Evolutionary conservation across 441 rosid species (phyloP), one percentile per base, ranked within the genome.

Genomic region (Pelargonium cotyledonis): DNA sequence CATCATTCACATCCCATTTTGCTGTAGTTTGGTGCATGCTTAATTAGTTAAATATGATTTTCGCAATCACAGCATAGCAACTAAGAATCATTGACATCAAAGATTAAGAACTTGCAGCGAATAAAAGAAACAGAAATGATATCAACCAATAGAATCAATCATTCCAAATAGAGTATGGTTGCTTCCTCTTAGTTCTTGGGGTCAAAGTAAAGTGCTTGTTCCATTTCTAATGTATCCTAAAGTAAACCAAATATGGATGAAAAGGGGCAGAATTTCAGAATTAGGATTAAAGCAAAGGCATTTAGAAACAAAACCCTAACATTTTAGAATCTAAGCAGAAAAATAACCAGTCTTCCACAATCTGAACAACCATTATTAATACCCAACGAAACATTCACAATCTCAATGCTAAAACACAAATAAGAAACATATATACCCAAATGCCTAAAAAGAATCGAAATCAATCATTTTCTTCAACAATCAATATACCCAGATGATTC

Each of bases 281-380:
- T 40, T 40, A 40, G 43, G 43, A 40, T 6, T 9, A 40, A 40
- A 40, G 43, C 7, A 40, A 40, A 40, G 43, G 43, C 43, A 40
- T 49, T 11, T 49, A 49, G 55, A 14, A 49, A 11, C 16, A 49
- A 49, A 49, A 4, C 55, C 16, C 55, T 14, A 0, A 3, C 6
- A n/a, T 49, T 49, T 49, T 14, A 49, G 55, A 49, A 49, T 49
- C 16, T 11, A 49, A 49, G 14, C 55, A 49, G 6, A 12, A 55
- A 16, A 18, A 55, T 55, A 55, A 55, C 61, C 60, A 53, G 19
- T 53, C 60, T 15, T 53, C 60, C 18, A 31, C 58, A n/a, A 51
- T 21, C 23, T 29, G 31, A 29, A 29, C 31, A 29, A 29, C 35
- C 35, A 4, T 15, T 5, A 12, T 49, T 11, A 49, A 49, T n/a